Evolutionary conservation across 179 eudicot genomes (phyloP).

Genomic region (Patellifolia procumbens): DNA sequence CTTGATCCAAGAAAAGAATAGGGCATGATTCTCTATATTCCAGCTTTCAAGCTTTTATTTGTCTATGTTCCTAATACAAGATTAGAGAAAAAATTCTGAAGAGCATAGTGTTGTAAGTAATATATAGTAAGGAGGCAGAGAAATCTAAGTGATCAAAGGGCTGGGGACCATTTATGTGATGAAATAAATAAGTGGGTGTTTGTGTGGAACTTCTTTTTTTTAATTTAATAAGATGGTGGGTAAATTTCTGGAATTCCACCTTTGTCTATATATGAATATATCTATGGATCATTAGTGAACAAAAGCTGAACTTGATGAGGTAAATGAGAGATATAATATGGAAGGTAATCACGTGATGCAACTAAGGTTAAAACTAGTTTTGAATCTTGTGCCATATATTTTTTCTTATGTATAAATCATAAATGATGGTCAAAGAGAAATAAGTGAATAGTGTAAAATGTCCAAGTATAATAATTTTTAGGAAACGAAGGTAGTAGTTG

Average conservation of each 20-base stretch:
- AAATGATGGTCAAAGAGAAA: too few relatives aligned
- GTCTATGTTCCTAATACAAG: neutral
- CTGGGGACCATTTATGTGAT: neutral
- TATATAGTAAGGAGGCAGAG: constrained; percentile 12
- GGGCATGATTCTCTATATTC: constrained; percentile 23
- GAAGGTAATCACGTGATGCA: constrained; percentile 14
- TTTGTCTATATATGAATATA: neutral
- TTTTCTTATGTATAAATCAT: neutral
- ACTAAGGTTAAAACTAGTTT: constrained; percentile 1
- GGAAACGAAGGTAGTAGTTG: too few relatives aligned
- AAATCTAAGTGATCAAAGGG: neutral
- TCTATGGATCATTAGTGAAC: neutral
- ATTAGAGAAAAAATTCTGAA: neutral
- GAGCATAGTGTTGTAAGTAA: neutral
- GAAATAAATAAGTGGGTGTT: neutral
- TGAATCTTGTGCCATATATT: constrained; percentile 1
- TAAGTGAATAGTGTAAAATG: too few relatives aligned
- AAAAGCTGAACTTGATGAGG: neutral
- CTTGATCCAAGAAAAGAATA: constrained; percentile 30
- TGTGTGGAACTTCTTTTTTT: neutral
- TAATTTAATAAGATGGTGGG: too few relatives aligned
- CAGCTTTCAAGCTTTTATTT: neutral
- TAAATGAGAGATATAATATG: neutral
- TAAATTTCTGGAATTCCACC: neutral
- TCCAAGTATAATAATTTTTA: too few relatives aligned